Evolutionary conservation across 257 asterid genomes (phyloP), one percentile per base, ranked within the genome.

Genomic region (Solanum etuberosum): DNA sequence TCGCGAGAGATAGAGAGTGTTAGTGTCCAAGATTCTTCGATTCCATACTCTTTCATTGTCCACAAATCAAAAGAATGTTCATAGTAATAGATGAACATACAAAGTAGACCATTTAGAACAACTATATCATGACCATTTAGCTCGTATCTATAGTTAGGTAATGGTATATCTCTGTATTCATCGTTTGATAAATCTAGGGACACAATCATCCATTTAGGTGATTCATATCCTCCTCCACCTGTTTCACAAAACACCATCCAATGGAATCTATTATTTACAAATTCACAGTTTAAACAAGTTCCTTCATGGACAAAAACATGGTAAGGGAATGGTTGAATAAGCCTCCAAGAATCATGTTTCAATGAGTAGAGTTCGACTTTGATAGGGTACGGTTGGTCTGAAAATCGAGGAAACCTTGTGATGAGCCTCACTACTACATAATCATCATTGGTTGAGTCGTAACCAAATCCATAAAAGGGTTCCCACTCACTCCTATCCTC

Each of bases 231-330:
- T n/a, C n/a, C n/a, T n/a, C n/a, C n/a, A n/a, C n/a, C 8, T 16
- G 9, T 6, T 2, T 54, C 80, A 71, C 80, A 9, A 32, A 7
- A 7, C 46, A 71, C 27, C 7, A 8, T 71, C 15, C 16, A 71
- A 34, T 18, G 80, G 4, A 71, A 71, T 71, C 27, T 71, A 16
- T 12, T 18, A 32, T 18, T 71, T 1, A 71, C 46, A 71, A 71
- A 8, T 0, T 32, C 0, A 18, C 43, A 18, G 0, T 15, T 23
- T 20, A 73, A 73, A 73, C 35, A 20, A 73, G 8, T 21, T 0
- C 5, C 0, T 6, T 0, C 1, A 32, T 1, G 11, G 1, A 43
- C 4, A 4, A 25, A n/a, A 16, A 43, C 51, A 43, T 12, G 38
- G 51, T 73, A 35, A 73, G 10, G 81, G 51, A 73, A 72, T 73